Evolutionary conservation across 2,329 filamentous ascomycete species (phyloP).

Genomic region (Pseudohalonectria lignicola): DNA sequence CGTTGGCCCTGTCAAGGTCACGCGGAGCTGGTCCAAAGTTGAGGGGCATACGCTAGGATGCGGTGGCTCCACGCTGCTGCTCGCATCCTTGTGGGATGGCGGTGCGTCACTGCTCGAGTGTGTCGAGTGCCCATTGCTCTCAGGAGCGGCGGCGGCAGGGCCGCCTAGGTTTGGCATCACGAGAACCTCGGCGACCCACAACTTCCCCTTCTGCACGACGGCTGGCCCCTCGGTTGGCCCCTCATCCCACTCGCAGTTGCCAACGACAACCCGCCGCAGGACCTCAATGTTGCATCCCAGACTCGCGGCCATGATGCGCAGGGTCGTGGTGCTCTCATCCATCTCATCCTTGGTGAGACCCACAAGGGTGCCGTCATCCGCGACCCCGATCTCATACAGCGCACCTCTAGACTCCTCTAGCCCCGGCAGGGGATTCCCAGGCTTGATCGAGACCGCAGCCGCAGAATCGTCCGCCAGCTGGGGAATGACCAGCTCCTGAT

Average conservation of each 20-base stretch:
- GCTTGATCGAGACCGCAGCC: constrained; percentile 28
- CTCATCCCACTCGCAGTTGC: constrained; percentile 68
- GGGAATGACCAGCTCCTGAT: constrained; percentile 59
- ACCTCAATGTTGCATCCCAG: constrained; percentile 79
- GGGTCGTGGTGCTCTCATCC: constrained; percentile 76
- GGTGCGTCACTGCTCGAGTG: constrained; percentile 7
- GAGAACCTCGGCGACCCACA: constrained; percentile 85
- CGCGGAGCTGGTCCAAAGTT: constrained; percentile 62
- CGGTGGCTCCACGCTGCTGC: background rate
- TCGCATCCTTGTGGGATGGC: background rate
- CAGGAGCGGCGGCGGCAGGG: constrained; percentile 5
- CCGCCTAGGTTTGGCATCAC: constrained; percentile 60
- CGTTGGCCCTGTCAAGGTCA: constrained; percentile 82
- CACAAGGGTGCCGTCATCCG: constrained; percentile 85
- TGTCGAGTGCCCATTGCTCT: background rate
- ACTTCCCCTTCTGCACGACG: constrained; percentile 33
- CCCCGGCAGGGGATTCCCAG: constrained; percentile 57
- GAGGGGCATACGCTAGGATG: constrained; percentile 32
- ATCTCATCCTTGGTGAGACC: constrained; percentile 85
- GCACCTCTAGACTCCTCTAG: constrained; percentile 89
- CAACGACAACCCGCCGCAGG: constrained; percentile 71
- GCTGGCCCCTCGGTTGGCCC: constrained; percentile 17
- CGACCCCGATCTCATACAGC: constrained; percentile 91
- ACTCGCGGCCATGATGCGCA: constrained; percentile 85
- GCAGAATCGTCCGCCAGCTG: constrained; percentile 50